Evolutionary conservation across 768 basidiomycete genomes (phyloP).

Genomic region (Podaxis pistillaris): DNA sequence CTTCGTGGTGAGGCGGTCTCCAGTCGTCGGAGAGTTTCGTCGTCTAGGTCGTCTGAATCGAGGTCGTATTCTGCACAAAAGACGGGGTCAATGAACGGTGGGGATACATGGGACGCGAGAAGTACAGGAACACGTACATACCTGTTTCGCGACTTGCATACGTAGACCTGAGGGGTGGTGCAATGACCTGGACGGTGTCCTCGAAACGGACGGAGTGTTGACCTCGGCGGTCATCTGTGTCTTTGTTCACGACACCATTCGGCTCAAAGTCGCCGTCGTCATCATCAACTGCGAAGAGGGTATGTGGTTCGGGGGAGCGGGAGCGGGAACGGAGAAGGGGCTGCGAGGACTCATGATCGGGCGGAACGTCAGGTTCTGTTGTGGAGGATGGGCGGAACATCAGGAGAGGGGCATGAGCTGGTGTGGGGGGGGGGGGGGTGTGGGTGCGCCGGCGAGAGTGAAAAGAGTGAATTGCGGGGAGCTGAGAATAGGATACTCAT

Average conservation of each 20-base stretch:
- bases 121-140: constrained; percentile 41
- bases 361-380: constrained; percentile 25
- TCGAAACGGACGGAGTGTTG: constrained; percentile 57
- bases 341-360: constrained; percentile 44
- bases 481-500: too few relatives aligned
- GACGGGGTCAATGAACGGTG: constrained; percentile 8
- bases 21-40: constrained; percentile 29
- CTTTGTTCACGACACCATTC: constrained; percentile 18
- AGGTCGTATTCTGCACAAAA: constrained; percentile 69
- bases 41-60: constrained; percentile 81
- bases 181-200: constrained; percentile 68
- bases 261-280: constrained; percentile 41
- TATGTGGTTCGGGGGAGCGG: constrained; percentile 32
- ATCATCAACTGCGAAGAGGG: constrained; percentile 58
- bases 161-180: constrained; percentile 69
- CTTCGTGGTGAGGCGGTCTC: constrained; percentile 28
- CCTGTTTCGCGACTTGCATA: constrained; percentile 77
- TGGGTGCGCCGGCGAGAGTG: too few relatives aligned
- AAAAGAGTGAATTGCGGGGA: too few relatives aligned
- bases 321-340: constrained; percentile 58
- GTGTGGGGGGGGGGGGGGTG: neutral
- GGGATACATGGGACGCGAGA: neutral
- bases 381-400: constrained; percentile 28
- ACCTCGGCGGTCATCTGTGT: constrained; percentile 4
- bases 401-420: constrained; percentile 18